phyloP scores from a whole-genome alignment of 805 yeast species.

The Cephaloascus fragrans region DNA sequence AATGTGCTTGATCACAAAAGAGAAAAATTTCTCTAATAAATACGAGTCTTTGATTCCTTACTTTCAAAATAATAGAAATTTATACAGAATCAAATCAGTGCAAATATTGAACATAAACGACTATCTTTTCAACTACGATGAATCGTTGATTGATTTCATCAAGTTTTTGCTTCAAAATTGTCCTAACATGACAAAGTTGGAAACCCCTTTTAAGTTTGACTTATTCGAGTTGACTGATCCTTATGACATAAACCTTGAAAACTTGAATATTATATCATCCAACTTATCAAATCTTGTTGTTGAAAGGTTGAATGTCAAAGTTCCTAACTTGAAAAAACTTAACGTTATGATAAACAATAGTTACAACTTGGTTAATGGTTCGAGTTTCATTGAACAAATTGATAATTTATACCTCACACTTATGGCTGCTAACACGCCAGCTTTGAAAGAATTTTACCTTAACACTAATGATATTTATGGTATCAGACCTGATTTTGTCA shows the following conservation, averaged over 20 bases:
- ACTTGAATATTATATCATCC: not conserved
- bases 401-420: not conserved
- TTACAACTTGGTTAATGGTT: not conserved
- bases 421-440: too few relatives aligned
- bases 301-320: too few relatives aligned
- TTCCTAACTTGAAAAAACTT: too few relatives aligned
- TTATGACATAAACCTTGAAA: not conserved
- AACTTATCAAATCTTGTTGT: not conserved
- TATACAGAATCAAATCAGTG: not conserved
- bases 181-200: not conserved
- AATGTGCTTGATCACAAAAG: not conserved
- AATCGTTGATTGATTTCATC: not conserved
- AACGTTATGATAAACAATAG: not conserved
- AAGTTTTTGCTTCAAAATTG: not conserved
- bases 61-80: not conserved
- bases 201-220: not conserved
- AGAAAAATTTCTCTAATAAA: not conserved
- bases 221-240: not conserved
- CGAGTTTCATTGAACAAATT: not conserved
- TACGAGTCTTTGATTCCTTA: not conserved
- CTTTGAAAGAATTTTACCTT: not conserved
- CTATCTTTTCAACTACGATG: not conserved
- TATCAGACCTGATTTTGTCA: not conserved
- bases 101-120: not conserved
- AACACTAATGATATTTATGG: not conserved